Evolutionary conservation across 441 rosid genomes (phyloP).

Genomic region (Erysimum cheiri): DNA sequence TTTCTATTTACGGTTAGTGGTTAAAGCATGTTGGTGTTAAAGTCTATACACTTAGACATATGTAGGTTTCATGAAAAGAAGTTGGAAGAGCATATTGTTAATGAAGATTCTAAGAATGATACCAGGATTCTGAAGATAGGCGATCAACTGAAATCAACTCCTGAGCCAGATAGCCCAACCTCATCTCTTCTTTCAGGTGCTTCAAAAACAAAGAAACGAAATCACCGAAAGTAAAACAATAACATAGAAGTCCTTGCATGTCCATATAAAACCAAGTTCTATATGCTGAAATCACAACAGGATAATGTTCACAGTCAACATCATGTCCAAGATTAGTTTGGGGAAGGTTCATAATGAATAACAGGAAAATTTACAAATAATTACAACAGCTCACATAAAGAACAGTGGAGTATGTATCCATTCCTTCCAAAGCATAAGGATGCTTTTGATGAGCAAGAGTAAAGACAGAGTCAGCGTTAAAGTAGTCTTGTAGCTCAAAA

Average conservation of each 20-base stretch:
- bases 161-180: constrained; percentile 85
- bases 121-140: constrained; percentile 96
- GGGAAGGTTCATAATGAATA: not conserved
- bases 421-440: constrained; percentile 77
- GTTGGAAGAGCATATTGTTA: constrained; percentile 8
- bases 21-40: not conserved
- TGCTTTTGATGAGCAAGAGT: constrained; percentile 66
- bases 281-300: not conserved
- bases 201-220: constrained; percentile 45
- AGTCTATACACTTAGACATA: not conserved
- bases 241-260: constrained; percentile 6
- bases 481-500: constrained; percentile 76
- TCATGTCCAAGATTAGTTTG: constrained; percentile 6
- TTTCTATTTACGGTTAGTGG: not conserved
- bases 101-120: constrained; percentile 38
- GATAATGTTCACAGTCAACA: constrained; percentile 22
- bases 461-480: constrained; percentile 74
- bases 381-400: constrained; percentile 70
- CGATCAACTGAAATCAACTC: constrained; percentile 84
- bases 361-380: constrained; percentile 19
- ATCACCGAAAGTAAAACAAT: not conserved
- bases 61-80: not conserved
- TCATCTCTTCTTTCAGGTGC: constrained; percentile 96
- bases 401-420: constrained; percentile 85
- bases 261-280: not conserved